Base-by-base conservation (phyloP, 225 moss, liverwort and hornwort species). In the Marchantia paleacea region DNA sequence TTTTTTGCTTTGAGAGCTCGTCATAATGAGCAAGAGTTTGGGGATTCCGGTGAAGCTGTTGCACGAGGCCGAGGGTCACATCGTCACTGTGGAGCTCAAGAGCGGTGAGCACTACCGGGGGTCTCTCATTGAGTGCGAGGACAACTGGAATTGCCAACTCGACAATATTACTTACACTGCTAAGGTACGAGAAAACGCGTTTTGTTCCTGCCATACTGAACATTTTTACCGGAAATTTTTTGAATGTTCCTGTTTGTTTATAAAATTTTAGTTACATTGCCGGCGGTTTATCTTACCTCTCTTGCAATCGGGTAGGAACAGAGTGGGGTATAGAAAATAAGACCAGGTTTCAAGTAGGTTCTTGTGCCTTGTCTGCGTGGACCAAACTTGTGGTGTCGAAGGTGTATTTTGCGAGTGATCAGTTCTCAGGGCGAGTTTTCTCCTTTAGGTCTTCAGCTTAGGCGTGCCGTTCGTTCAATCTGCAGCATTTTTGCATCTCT, bases 61-160 rank as follows among this genome's bases (percentile, higher is more conserved):
- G 64, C 94, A 94, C 73, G 94, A 97, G 87, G 96, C 93, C 7
- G 96, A 97, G 80, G 96, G 94, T 0, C 88, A 94, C 57, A 89
- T 86, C 78, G 89, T 93, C 12, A 90, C 60, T 6, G 69, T 94
- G 52, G 93, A 94, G 80, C 82, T 97, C 0, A 97, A 92, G 82
- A 97, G 88, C 58, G 92, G 92, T 0, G 89, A 94, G 72, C 69
- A 86, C 2, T 94, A 90, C 60, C 89, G 54, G 19, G 96, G 96
- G 9, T 92, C 88, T 31, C 86, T 97, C 0, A 91, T 90, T 24
- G 93, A 94, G 75, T 91, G 91, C 55, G 94, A 97, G 64, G 88
- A 93, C 77, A 94, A 89, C 75, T 97, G 96, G 94, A 92, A 88
- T 29, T 91, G 92, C 67, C 94, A 97, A 69, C 86, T 97, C 54